These are phyloP conservation scores for Microbotryomycetes sp. DNA, from an alignment of 1,284 basidiomycete genomes.

Conservation along the genomic window DNA sequence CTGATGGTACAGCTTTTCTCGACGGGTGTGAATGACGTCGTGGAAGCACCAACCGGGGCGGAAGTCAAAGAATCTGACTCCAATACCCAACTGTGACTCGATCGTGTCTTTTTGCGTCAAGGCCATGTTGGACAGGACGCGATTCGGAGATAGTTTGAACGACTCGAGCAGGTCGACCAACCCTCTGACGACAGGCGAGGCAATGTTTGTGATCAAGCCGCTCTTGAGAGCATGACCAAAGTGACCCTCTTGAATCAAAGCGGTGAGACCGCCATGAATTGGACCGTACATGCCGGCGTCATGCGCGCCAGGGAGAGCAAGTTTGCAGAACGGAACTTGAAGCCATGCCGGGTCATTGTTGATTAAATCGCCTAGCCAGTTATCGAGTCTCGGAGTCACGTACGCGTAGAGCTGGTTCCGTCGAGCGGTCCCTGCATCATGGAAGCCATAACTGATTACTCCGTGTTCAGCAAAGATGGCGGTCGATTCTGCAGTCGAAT, in stretches of 20 bases:
- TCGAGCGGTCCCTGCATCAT: slow-evolving; percentile 3
- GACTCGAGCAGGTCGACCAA: slow-evolving; percentile 4
- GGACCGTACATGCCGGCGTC: slow-evolving; percentile 16
- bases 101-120: slow-evolving; percentile 17
- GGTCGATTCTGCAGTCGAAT: slow-evolving; percentile 4
- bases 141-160: neutral
- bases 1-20: slow-evolving; percentile 12
- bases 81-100: slow-evolving; percentile 6
- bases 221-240: slow-evolving; percentile 3
- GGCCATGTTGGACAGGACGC: slow-evolving; percentile 15
- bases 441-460: slow-evolving; percentile 13
- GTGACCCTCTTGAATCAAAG: slow-evolving; percentile 8
- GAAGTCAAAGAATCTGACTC: slow-evolving; percentile 23
- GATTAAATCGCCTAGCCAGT: slow-evolving; percentile 20
- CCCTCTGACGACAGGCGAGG: slow-evolving; percentile 1
- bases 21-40: slow-evolving; percentile 7
- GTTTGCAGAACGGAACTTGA: slow-evolving; percentile 10
- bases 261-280: slow-evolving; percentile 1
- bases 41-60: slow-evolving; percentile 11
- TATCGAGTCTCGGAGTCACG: slow-evolving; percentile 6
- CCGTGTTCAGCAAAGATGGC: slow-evolving; percentile 1
- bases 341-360: slow-evolving; percentile 8
- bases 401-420: slow-evolving; percentile 15
- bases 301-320: slow-evolving; percentile 16
- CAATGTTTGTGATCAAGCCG: neutral